Conservation (phyloP, 257 asterid genomes). For the Gynochthodes officinalis region DNA sequence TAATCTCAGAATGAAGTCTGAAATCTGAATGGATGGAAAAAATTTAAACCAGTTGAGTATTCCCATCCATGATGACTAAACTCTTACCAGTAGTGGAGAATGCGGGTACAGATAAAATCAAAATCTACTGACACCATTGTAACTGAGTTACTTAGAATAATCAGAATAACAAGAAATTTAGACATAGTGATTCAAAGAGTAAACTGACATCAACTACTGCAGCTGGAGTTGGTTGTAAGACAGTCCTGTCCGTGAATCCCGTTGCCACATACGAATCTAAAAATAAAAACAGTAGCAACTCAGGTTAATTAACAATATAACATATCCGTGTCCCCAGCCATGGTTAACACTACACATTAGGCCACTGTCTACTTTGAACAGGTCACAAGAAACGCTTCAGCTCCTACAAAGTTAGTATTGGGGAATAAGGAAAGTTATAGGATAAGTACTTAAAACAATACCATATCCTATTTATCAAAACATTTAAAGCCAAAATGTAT, state of each 20-base stretch:
- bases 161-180: not conserved
- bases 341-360: not conserved
- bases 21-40: not conserved
- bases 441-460: not conserved
- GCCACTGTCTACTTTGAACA: not conserved
- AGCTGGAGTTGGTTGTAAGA: slow-evolving; percentile 91
- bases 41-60: not conserved
- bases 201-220: slow-evolving; percentile 92
- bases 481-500: not conserved
- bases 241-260: slow-evolving; percentile 87
- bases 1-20: not conserved
- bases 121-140: not conserved
- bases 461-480: not conserved
- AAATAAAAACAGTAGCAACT: slow-evolving; percentile 23
- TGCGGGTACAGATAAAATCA: not conserved
- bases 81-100: not conserved
- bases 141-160: not conserved
- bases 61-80: not conserved
- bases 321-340: too few relatives aligned
- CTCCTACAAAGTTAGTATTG: not conserved
- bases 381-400: not conserved
- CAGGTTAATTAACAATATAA: not conserved
- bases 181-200: slow-evolving; percentile 13
- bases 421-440: not conserved
- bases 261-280: slow-evolving; percentile 96